Evolutionary conservation across 1,139 yeast species (phyloP), one percentile per base, ranked within the genome.

Genomic region (Saccharomyces hybrid): DNA sequence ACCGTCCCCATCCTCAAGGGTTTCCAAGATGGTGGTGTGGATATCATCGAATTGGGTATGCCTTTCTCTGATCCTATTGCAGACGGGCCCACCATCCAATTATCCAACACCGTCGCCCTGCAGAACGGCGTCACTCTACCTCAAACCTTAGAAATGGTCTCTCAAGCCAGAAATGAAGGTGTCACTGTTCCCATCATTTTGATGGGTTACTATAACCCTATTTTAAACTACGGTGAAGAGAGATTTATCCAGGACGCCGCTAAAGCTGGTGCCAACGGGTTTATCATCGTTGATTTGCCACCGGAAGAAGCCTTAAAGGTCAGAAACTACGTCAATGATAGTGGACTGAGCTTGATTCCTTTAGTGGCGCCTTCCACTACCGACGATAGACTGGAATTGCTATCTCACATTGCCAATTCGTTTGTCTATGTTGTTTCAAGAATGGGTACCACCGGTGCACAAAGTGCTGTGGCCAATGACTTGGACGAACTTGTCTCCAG

Each of bases 1-100:
- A 91, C 99, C 1, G 77, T 93, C 48, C 95, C 96, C 5, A 82
- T 91, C 63, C 71, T 95, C 70, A 80, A 84, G 68, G 93, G 95
- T 31, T 81, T 93, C 75, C 98, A 93, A 75, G 87, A 81, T 49
- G 98, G 96, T 60, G 99, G 99, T 58, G 95, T 88, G 24, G 99
- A 93, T 69, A 80, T 93, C 59, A 88, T 93, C 62, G 99, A 93
- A 74, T 75, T 93, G 52, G 99, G 99, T 59, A 76, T 95, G 68
- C 99, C 99, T 48, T 93, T 93, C 71, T 86, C 96, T n/a, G 99
- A 93, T 70, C 99, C 99, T 48, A 89, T 93, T 67, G 99, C 98
- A 47, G 99, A 93, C 71, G 99, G 99, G 50, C 96, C 98, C 44
- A 89, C 96, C 14, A 93, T 93, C 64, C 99, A 93, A 73, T 82